Evolutionary conservation across 306 rosid species (phyloP), one percentile per base, ranked within the genome.

Genomic region (Trifolium subterraneum): DNA sequence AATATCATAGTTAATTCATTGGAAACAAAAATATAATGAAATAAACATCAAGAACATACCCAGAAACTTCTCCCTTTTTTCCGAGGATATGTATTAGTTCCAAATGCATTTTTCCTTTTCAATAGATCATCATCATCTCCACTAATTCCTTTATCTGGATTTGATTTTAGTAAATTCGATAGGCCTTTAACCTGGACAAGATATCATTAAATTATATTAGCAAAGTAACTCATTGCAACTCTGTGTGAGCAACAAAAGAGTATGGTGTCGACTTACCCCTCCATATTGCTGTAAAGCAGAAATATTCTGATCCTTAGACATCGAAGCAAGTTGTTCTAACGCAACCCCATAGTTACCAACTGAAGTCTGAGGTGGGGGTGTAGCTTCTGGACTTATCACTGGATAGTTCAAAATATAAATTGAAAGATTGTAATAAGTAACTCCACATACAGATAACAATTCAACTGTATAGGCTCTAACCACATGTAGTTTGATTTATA

Each of bases 61-160:
- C 77, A 85, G 82, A 94, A 88, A 86, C 90, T 94, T 70, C 95
- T 82, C 63, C 97, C 97, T 62, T 94, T 94, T 83, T 92, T 94
- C 72, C 85, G 90, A 67, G 99, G 99, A 85, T 91, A 94, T 22
- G 96, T 94, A 80, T 94, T 94, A 63, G 97, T 90, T 78, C 99
- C 99, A 84, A 84, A 94, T 47, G 90, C 84, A 77, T 74, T 83
- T 85, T 79, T 92, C 76, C 99, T 76, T 62, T 78, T 85, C 33
- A 45, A 63, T 70, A 90, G 68, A 77, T 90, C 97, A 18, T 36
- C 66, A 44, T 90, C 97, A 77, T 85, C 89, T 38, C 85, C 99
- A 64, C 71, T 39, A 29, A 94, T 79, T 80, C 99, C 99, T 70
- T 90, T 92, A 66, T 90, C 92, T 22, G 78, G 47, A 78, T 82